Conservation (phyloP, 2,329 filamentous ascomycete genomes). For the Incumbomyces delicatus region DNA sequence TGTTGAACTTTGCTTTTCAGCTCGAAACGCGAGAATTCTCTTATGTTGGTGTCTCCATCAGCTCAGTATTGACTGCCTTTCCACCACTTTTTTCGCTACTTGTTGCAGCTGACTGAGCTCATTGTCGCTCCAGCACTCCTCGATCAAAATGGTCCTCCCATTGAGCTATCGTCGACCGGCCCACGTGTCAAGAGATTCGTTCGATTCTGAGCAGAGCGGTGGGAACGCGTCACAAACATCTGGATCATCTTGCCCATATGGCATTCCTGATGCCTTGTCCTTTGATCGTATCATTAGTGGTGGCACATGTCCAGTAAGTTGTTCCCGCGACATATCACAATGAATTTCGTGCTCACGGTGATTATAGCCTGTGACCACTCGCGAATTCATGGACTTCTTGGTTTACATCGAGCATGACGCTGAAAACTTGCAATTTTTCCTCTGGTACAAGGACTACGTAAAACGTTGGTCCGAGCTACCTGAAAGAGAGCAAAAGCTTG, state of each 20-base stretch:
- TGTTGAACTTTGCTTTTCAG: background rate
- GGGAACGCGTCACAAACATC: conserved; percentile 18
- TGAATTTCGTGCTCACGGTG: background rate
- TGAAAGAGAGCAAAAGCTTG: conserved; percentile 45
- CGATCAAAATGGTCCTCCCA: conserved; percentile 24
- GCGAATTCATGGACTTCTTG: conserved; percentile 79
- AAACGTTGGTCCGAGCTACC: conserved; percentile 49
- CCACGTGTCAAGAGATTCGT: conserved; percentile 19
- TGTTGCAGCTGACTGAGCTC: too few relatives aligned
- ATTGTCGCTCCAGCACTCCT: background rate
- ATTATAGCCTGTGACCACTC: conserved; percentile 65
- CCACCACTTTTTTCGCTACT: too few relatives aligned
- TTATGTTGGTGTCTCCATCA: too few relatives aligned
- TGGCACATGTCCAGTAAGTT: conserved; percentile 66
- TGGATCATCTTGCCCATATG: conserved; percentile 18
- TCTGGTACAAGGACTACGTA: conserved; percentile 56
- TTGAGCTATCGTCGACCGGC: conserved; percentile 24
- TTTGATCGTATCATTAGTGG: conserved; percentile 69
- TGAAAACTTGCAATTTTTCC: conserved; percentile 71
- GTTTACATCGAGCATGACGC: conserved; percentile 68
- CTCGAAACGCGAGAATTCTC: too few relatives aligned
- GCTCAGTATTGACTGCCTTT: too few relatives aligned
- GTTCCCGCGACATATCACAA: background rate
- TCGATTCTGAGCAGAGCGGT: conserved; percentile 16
- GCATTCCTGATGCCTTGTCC: conserved; percentile 48